A percentile compares a stretch with the other conserved stretches of the same genome.
phyloP scores from a whole-genome alignment of 768 basidiomycete species.

The Calocybe cyanea region DNA sequence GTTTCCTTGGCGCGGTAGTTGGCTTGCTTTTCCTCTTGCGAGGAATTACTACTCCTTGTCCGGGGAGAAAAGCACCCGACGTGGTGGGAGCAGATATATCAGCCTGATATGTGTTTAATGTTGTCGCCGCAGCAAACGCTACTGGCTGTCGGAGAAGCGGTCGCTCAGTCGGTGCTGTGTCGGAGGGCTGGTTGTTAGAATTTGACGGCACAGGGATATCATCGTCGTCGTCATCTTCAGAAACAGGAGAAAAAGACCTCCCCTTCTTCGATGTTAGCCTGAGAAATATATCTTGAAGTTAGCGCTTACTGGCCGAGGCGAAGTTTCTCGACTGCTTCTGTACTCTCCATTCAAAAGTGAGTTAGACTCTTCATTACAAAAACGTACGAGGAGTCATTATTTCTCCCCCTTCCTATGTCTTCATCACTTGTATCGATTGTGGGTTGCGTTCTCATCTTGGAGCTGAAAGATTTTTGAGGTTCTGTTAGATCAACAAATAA shows the following conservation, averaged over 20 bases:
- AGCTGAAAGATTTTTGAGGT: too few species aligned
- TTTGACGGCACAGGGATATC: constrained; percentile 34
- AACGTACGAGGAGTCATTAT: background rate
- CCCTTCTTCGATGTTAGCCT: constrained; percentile 32
- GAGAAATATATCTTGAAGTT: constrained; percentile 1
- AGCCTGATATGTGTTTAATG: constrained; percentile 40
- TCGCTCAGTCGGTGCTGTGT: constrained; percentile 33
- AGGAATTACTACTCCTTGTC: constrained; percentile 32
- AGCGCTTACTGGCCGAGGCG: constrained; percentile 40
- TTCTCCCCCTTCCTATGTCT: too few species aligned
- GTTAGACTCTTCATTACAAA: background rate
- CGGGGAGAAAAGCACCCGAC: constrained; percentile 46
- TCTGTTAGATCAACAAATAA: too few species aligned
- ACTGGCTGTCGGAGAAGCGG: constrained; percentile 61
- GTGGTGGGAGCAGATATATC: constrained; percentile 19
- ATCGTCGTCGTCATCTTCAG: constrained; percentile 54
- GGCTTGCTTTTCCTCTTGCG: constrained; percentile 14
- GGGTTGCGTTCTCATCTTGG: too few species aligned
- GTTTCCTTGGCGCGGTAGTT: constrained; percentile 27
- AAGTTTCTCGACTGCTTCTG: constrained; percentile 52
- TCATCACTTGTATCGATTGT: too few species aligned
- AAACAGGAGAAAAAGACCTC: constrained; percentile 50
- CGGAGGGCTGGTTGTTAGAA: constrained; percentile 42
- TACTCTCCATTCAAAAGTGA: background rate
- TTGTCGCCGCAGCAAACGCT: constrained; percentile 38